phyloP scores from a whole-genome alignment of 495 filamentous ascomycete genomes.

The Annulohypoxylon nitens region DNA sequence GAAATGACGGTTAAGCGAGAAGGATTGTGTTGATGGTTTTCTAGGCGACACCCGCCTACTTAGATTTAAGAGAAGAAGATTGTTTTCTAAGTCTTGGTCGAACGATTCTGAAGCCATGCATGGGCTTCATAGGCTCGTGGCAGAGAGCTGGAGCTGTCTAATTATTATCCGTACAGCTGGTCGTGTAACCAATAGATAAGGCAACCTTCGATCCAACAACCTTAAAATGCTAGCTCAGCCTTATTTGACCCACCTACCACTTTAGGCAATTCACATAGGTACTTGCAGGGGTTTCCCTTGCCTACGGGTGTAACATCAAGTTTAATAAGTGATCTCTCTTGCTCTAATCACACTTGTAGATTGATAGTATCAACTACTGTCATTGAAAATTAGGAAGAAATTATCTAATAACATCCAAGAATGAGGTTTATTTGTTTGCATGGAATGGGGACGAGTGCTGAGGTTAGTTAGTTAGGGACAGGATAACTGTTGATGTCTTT shows the following conservation, averaged over 20 bases:
- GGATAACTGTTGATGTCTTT: background rate
- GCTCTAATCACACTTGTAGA: background rate
- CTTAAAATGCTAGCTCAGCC: slow-evolving; percentile 9
- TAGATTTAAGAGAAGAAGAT: background rate
- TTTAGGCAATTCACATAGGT: background rate
- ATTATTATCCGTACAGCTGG: background rate
- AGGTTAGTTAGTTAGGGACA: background rate
- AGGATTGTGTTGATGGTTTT: slow-evolving; percentile 7
- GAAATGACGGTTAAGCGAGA: background rate
- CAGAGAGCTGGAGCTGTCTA: background rate
- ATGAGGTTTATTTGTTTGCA: slow-evolving; percentile 10
- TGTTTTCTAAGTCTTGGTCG: background rate
- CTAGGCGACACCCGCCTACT: slow-evolving; percentile 2
- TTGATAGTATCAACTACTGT: background rate
- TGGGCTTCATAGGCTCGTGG: background rate
- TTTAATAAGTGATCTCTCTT: background rate
- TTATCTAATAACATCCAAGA: background rate
- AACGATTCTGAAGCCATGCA: background rate
- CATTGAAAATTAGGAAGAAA: background rate
- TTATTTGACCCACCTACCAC: background rate
- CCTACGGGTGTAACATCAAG: background rate
- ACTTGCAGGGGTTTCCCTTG: background rate
- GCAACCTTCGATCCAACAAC: background rate
- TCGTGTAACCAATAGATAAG: slow-evolving; percentile 1
- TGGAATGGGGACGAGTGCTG: slow-evolving; percentile 12